Base-by-base conservation (phyloP, 306 rosid genomes). In the Cucurbita ficifolia region DNA sequence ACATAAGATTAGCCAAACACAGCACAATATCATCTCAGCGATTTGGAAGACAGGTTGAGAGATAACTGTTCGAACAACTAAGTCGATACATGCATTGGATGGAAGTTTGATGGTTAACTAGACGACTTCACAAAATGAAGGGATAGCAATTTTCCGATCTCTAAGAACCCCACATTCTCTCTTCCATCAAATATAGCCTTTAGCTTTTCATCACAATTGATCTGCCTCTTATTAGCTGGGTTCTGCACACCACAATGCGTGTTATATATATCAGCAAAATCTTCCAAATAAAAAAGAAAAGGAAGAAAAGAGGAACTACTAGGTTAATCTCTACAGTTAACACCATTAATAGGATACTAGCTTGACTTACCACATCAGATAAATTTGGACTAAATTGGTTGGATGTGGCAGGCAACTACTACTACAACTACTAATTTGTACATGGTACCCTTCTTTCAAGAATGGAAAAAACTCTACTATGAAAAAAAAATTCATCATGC, bases 111-210 rank as follows among this genome's bases (percentile, higher is more conserved):
- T 40, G 39, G 52, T 36, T 59, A 40, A 61, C 38, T 18, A 35
- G 86, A 79, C 73, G 86, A 79, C 73, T 88, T 86, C 61, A 58
- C 79, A 63, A 86, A 88, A 80, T 88, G 95, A 76, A 38, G 72
- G 63, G 91, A 73, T 51, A 88, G 81, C 78, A 78, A 76, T 77
- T 51, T 76, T 38, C 83, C 82, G 80, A 88, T 86, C 75, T 88
- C 91, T 0, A 82, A 72, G 78, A 88, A 83, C 21, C 82, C 88
- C 1, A 88, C 90, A 45, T 64, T 78, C 8, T 86, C 95, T 71
- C 87, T 86, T 69, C 91, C 90, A 33, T 63, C 81, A 61, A 88
- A 88, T n/a, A 88, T 81, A 49, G 89, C 72, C 89, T 88, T 88
- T 79, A 88, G 73, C 82, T 84, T 88, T 14, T 69, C 91, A 75